These are phyloP conservation scores for Purshia tridentata DNA, from an alignment of 306 rosid species.

Conservation along the genomic window DNA sequence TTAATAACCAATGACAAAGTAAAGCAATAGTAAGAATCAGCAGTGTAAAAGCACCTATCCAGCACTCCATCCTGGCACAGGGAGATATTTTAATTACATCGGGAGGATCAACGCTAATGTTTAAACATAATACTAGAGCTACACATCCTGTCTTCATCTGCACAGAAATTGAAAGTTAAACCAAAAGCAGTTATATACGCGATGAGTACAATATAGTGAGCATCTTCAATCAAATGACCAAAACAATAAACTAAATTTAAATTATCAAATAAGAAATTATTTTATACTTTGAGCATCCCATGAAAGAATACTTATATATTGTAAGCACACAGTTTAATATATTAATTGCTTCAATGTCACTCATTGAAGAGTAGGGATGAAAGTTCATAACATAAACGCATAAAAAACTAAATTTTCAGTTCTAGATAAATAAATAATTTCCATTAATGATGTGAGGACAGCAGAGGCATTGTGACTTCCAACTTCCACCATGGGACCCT, in stretches of 20 bases:
- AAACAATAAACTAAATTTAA: constrained; percentile 12
- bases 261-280: background rate
- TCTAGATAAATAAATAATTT: background rate
- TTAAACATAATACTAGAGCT: constrained; percentile 93
- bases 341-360: background rate
- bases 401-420: background rate
- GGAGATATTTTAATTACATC: constrained; percentile 99
- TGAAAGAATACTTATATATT: background rate
- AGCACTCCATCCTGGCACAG: constrained; percentile 99
- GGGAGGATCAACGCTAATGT: constrained; percentile 97
- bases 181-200: constrained; percentile 27
- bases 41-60: constrained; percentile 83
- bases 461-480: no score
- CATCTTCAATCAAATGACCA: constrained; percentile 22
- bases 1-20: constrained; percentile 8
- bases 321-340: background rate
- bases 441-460: background rate
- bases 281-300: background rate
- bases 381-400: background rate
- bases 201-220: constrained; percentile 10
- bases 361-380: background rate
- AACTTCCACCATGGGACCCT: no score
- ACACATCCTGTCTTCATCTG: constrained; percentile 99
- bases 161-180: constrained; percentile 50
- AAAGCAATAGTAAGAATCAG: constrained; percentile 23